A percentile compares a stretch with the other conserved stretches of the same genome.
Evolutionary conservation across 768 basidiomycete species (phyloP).

Genomic region (Nidularia pulvinata): DNA sequence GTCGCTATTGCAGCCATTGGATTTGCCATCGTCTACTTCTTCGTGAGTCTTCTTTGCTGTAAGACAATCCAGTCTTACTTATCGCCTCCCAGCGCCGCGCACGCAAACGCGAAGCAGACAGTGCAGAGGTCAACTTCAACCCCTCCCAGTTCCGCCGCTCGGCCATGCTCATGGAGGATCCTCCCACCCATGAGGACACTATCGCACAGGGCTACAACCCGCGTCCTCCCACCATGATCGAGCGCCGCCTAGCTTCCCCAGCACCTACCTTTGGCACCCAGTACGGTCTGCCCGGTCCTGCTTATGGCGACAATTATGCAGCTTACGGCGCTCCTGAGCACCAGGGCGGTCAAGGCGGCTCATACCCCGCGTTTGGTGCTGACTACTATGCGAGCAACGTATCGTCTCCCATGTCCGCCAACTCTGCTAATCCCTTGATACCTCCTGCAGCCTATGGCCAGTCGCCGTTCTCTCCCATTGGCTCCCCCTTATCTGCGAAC

Average conservation of each 20-base stretch:
- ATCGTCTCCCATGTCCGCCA: conserved; percentile 15
- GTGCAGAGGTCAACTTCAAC: conserved; percentile 37
- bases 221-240: conserved; percentile 66
- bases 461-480: conserved; percentile 21
- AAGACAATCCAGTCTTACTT: conserved; percentile 2
- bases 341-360: conserved; percentile 3
- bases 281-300: conserved; percentile 22
- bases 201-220: conserved; percentile 44
- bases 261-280: conserved; percentile 29
- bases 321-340: background rate
- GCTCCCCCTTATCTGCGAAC: conserved; percentile 6
- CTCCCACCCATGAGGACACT: conserved; percentile 37
- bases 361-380: conserved; percentile 24
- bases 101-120: conserved; percentile 36
- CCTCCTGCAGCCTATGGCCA: conserved; percentile 29
- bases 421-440: conserved; percentile 35
- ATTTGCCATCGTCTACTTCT: conserved; percentile 42
- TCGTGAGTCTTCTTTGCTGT: conserved; percentile 29
- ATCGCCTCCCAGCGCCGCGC: conserved; percentile 35
- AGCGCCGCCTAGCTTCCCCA: conserved; percentile 38
- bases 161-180: conserved; percentile 56
- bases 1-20: conserved; percentile 36
- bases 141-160: conserved; percentile 64
- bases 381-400: conserved; percentile 5
- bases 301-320: conserved; percentile 9